These are phyloP conservation scores for Pseudopediastrum boryanum DNA, from an alignment of 139 green algal species.

Conservation along the genomic window DNA sequence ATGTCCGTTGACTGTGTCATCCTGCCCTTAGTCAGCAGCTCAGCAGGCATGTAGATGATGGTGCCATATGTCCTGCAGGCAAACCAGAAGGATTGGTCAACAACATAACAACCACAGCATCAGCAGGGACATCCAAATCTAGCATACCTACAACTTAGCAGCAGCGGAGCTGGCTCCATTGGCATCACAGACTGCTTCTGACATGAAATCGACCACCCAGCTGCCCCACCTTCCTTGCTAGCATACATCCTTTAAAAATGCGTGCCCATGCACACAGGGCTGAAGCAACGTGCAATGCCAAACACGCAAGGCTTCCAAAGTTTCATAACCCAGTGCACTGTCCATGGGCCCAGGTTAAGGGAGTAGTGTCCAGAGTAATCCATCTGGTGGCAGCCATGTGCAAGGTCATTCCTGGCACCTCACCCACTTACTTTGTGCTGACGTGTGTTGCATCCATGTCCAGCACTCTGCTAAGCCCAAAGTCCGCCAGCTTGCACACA, in stretches of 20 bases:
- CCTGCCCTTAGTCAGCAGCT: slow-evolving; percentile 43
- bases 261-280: neutral
- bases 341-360: neutral
- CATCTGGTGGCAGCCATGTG: neutral
- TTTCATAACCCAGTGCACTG: neutral
- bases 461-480: slow-evolving; percentile 54
- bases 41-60: slow-evolving; percentile 43
- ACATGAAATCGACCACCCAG: neutral
- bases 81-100: no score
- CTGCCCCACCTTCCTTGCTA: neutral
- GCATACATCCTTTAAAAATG: neutral
- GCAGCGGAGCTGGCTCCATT: no score
- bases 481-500: slow-evolving; percentile 73
- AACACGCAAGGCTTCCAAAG: neutral
- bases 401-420: neutral
- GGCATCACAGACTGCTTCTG: neutral
- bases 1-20: slow-evolving; percentile 41
- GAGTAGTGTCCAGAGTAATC: neutral
- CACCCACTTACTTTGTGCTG: no score
- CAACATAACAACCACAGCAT: no score
- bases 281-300: neutral
- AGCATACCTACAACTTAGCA: neutral
- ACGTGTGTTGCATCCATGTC: slow-evolving; percentile 33
- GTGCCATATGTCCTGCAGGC: no score
- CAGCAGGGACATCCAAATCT: neutral